Percentiles rank a stretch among this genome's conserved stretches.
These are phyloP conservation scores for Helichrysum umbraculigerum DNA, from an alignment of 129 eudicot species.

Conservation along the genomic window DNA sequence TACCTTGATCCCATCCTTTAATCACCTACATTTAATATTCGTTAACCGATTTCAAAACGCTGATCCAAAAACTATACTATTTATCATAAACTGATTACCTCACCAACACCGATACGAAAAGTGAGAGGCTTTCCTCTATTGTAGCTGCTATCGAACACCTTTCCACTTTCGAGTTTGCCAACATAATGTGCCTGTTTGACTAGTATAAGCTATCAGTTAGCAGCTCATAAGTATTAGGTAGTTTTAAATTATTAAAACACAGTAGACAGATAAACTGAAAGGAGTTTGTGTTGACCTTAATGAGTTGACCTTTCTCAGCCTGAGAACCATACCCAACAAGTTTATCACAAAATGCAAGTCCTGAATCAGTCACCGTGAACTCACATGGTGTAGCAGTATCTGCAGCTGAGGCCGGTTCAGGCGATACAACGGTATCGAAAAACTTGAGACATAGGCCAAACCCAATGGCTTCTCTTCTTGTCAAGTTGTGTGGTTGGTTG, in stretches of 20 bases:
- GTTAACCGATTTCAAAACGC: not conserved
- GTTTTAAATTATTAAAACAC: not conserved
- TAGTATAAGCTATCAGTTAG: not conserved
- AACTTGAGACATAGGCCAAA: constrained; percentile 44
- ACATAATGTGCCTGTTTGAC: constrained; percentile 78
- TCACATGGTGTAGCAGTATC: constrained; percentile 49
- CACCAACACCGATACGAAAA: constrained; percentile 93
- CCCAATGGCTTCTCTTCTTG: constrained; percentile 67
- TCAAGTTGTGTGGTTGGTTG: constrained; percentile 14
- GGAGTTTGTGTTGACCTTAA: constrained; percentile 45
- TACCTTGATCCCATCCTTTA: constrained; percentile 97
- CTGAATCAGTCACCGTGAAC: constrained; percentile 60
- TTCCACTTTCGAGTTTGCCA: constrained; percentile 79
- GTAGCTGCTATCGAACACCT: constrained; percentile 96
- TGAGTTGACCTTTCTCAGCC: constrained; percentile 70
- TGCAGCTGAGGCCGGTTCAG: constrained; percentile 37
- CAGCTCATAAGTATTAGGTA: not conserved
- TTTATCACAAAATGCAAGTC: constrained; percentile 75
- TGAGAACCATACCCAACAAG: constrained; percentile 66
- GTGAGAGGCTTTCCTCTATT: constrained; percentile 90
- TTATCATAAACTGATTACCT: constrained; percentile 43
- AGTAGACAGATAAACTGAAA: not conserved
- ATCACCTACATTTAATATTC: constrained; percentile 52
- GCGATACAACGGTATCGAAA: constrained; percentile 32
- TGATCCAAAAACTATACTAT: not conserved